A percentile compares a stretch with the other conserved stretches of the same genome.
phyloP scores from a whole-genome alignment of 345 rosid species.

The Firmiana major region DNA sequence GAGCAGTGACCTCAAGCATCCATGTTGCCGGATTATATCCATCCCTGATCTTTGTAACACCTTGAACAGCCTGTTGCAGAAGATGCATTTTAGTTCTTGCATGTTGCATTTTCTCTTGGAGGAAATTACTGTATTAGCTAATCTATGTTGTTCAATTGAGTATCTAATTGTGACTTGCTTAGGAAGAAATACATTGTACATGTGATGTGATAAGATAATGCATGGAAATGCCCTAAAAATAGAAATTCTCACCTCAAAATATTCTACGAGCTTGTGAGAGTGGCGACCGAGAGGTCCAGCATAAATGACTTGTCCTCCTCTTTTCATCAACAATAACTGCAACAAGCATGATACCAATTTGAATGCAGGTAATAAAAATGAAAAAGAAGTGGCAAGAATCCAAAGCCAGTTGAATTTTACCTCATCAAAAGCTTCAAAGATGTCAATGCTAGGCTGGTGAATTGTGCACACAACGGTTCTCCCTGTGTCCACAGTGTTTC shows the following conservation, averaged over 20 bases:
- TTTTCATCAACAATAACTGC: constrained; percentile 83
- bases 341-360: constrained; percentile 9
- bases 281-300: constrained; percentile 70
- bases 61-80: constrained; percentile 54
- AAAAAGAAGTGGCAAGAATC: neutral
- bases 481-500: constrained; percentile 90
- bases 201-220: neutral
- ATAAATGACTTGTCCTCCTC: constrained; percentile 92
- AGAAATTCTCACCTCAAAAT: constrained; percentile 76
- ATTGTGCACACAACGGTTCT: constrained; percentile 94
- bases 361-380: neutral
- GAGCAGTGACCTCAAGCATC: constrained; percentile 80
- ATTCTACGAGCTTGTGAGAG: constrained; percentile 80
- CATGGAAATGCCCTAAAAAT: neutral
- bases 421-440: constrained; percentile 93
- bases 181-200: neutral
- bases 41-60: constrained; percentile 62
- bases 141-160: neutral
- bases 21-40: constrained; percentile 92
- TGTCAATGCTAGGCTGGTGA: constrained; percentile 94
- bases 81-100: neutral
- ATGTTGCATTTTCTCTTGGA: neutral
- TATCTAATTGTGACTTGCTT: neutral
- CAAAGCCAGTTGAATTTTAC: constrained; percentile 25
- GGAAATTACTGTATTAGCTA: neutral